phyloP scores from a whole-genome alignment of 352 stramenopile species.

The Pythium grandisporangium region DNA sequence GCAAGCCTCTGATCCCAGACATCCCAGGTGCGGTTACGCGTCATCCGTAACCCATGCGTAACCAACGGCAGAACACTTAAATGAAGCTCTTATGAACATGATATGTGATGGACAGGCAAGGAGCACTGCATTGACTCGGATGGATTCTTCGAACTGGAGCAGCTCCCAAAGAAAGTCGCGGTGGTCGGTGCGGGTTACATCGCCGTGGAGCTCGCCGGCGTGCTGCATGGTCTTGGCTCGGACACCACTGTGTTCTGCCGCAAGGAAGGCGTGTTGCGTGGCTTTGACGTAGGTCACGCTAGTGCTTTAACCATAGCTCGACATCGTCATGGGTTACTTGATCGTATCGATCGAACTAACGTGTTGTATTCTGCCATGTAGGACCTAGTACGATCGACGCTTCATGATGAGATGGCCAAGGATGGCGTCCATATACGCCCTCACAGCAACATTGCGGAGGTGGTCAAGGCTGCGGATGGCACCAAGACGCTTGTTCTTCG shows the following conservation, averaged over 20 bases:
- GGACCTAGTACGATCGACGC: conserved; percentile 32
- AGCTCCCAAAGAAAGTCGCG: conserved; percentile 84
- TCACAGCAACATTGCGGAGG: conserved; percentile 28
- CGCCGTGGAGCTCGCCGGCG: conserved; percentile 94
- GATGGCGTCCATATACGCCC: conserved; percentile 43
- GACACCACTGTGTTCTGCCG: conserved; percentile 89
- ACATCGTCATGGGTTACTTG: too few relatives aligned
- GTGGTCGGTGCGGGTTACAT: conserved; percentile 97
- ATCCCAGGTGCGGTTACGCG: conserved; percentile 31
- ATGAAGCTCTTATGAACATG: too few relatives aligned
- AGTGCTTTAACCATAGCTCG: too few relatives aligned
- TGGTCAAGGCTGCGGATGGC: conserved; percentile 29
- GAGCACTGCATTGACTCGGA: conserved; percentile 94
- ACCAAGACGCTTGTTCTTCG: conserved; percentile 43
- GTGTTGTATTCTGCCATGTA: conserved; percentile 5
- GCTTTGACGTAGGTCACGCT: conserved; percentile 68
- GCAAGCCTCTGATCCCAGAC: conserved; percentile 41
- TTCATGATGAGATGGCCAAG: conserved; percentile 47
- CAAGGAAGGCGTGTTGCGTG: conserved; percentile 73
- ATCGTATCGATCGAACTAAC: too few relatives aligned
- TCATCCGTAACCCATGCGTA: too few relatives aligned
- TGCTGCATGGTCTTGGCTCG: conserved; percentile 90
- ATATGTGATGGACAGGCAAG: conserved; percentile 48
- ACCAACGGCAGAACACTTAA: too few relatives aligned
- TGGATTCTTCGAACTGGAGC: conserved; percentile 95